A percentile compares a stretch with the other conserved stretches of the same genome.
Conservation (phyloP, 345 rosid genomes). For the Salix suchowensis region DNA sequence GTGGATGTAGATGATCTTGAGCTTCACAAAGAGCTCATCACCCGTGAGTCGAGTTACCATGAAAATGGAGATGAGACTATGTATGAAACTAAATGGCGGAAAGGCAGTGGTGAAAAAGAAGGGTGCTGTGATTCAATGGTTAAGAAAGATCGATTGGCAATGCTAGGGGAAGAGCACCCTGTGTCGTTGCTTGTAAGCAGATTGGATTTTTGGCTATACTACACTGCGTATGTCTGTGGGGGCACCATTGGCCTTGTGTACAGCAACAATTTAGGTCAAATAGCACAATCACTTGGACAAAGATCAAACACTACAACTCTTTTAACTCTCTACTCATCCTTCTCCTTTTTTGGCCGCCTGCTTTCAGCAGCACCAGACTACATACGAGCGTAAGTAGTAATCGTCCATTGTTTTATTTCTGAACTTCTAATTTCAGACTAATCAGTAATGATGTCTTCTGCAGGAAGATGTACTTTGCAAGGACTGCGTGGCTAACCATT, state of each 20-base stretch:
- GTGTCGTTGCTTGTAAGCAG: constrained; percentile 50
- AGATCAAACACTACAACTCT: constrained; percentile 53
- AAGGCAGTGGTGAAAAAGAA: constrained; percentile 20
- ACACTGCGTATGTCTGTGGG: constrained; percentile 76
- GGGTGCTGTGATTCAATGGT: constrained; percentile 50
- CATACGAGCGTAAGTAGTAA: constrained; percentile 63
- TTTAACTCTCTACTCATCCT: constrained; percentile 79
- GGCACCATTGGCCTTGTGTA: constrained; percentile 95
- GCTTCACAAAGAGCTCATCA: constrained; percentile 63
- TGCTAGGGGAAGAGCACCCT: constrained; percentile 79
- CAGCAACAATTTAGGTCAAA: constrained; percentile 92
- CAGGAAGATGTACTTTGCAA: constrained; percentile 86
- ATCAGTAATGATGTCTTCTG: background rate
- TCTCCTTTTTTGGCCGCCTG: constrained; percentile 95
- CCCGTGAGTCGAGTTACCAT: constrained; percentile 34
- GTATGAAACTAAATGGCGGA: constrained; percentile 18
- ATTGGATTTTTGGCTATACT: constrained; percentile 89
- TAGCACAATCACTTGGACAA: constrained; percentile 79
- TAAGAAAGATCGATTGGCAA: constrained; percentile 46
- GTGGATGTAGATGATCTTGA: constrained; percentile 84
- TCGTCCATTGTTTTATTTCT: background rate
- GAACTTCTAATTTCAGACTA: background rate
- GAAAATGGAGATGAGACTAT: constrained; percentile 32
- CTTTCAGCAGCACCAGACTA: constrained; percentile 90
- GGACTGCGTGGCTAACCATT: constrained; percentile 86